Evolutionary conservation across 1,139 yeast genomes (phyloP).

Genomic region (Saccharomyces pastorianus): DNA sequence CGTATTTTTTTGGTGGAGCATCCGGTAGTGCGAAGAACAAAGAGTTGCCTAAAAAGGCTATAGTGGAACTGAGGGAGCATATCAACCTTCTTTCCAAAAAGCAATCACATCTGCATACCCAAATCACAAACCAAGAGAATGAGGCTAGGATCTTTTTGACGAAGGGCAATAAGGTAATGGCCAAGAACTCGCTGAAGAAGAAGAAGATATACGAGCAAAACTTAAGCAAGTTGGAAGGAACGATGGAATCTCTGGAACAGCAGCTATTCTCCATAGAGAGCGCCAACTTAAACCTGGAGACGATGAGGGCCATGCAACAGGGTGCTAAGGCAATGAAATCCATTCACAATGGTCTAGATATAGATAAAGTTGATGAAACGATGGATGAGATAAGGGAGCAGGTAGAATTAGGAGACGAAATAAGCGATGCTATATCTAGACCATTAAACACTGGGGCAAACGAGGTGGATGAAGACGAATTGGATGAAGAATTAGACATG

Average conservation of each 20-base stretch:
- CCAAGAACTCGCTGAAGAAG: conserved; percentile 80
- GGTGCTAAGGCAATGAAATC: conserved; percentile 96
- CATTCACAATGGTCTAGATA: conserved; percentile 89
- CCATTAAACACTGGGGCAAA: conserved; percentile 75
- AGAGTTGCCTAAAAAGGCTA: conserved; percentile 88
- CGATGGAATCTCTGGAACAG: conserved; percentile 80
- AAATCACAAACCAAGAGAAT: conserved; percentile 72
- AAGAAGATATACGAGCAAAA: conserved; percentile 77
- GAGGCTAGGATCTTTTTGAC: conserved; percentile 68
- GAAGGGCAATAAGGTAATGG: conserved; percentile 61
- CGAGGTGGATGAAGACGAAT: conserved; percentile 75
- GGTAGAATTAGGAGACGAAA: conserved; percentile 89
- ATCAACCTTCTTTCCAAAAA: conserved; percentile 80
- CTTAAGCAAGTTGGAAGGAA: conserved; percentile 73
- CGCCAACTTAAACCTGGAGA: conserved; percentile 92
- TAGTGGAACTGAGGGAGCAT: conserved; percentile 82
- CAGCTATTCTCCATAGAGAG: conserved; percentile 86
- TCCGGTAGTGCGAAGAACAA: conserved; percentile 48
- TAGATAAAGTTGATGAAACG: conserved; percentile 95
- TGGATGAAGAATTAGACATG: conserved; percentile 83
- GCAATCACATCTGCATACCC: conserved; percentile 72
- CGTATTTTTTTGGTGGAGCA: conserved; percentile 65
- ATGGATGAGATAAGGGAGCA: conserved; percentile 98
- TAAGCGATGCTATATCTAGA: conserved; percentile 90
- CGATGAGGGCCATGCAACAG: conserved; percentile 97